Base-by-base conservation (phyloP, 2,329 filamentous ascomycete species). In the Botryotinia calthae region DNA sequence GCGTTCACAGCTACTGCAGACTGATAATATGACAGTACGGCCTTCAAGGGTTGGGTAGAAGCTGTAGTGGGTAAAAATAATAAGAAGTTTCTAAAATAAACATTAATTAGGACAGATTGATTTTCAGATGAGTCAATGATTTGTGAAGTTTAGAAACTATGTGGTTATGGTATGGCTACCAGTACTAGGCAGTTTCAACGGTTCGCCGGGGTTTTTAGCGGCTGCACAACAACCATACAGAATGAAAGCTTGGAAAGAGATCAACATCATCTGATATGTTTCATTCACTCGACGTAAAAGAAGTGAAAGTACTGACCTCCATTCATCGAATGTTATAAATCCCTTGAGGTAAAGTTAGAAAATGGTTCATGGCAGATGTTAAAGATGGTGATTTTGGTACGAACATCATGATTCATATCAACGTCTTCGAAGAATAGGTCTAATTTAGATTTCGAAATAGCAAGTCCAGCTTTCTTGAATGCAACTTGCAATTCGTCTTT, bases 1-100 rank as follows among this genome's bases (percentile, higher is more conserved):
- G 94, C 87, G 80, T 93, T 97, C 81, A 99, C 87, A 82, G 93
- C 94, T 81, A 97, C 90, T 77, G 95, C 93, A 66, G 94, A 92
- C 73, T 93, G 91, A 83, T 97, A 99, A 83, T 97, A 98, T 69
- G 93, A 95, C 78, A 98, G 86, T 72, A 98, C 92, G 70, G 93
- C 90, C 80, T 91, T 90, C 62, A 99, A 87, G 76, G 92, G 91
- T 37, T 92, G 89, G 72, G 87, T 87, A 77, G 89, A 85, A 76
- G 90, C 87, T 51, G 77, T 80, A 86, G 89, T 74, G 73, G 90
- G 90, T 84, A 98, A 92, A 83, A 98, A 98, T 62, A 98, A 89
- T 40, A 98, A 87, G 82, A 98, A 99, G 83, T 98, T 92, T 82
- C 94, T 97, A 80, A 56, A 34, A 8, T 56, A 7, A 34, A 4